Conservation (phyloP, 306 rosid species). For the Vachellia pachyceras region DNA sequence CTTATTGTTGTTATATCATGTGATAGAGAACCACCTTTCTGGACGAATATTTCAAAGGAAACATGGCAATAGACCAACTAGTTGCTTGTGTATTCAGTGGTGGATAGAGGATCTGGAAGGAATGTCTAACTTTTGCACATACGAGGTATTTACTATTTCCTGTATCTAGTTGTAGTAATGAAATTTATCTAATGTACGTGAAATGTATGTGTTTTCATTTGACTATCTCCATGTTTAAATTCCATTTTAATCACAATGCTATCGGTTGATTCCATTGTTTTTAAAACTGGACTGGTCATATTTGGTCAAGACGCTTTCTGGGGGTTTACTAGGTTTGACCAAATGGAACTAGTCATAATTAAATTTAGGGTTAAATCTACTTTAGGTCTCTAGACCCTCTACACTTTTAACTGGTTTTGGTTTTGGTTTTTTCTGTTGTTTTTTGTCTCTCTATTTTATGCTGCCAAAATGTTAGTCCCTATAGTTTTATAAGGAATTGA, state of each 20-base stretch:
- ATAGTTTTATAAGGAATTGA: too few species aligned
- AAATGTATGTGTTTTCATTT: not conserved
- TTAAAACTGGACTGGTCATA: not conserved
- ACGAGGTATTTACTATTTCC: slow-evolving; percentile 49
- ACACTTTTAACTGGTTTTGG: too few species aligned
- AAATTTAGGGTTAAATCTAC: too few species aligned
- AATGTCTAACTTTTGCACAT: slow-evolving; percentile 65
- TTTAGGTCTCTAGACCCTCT: too few species aligned
- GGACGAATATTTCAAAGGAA: slow-evolving; percentile 35
- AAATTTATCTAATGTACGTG: not conserved
- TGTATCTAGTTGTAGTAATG: not conserved
- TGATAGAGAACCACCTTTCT: slow-evolving; percentile 40
- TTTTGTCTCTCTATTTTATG: too few species aligned
- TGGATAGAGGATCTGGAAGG: slow-evolving; percentile 56
- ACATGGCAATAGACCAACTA: slow-evolving; percentile 54
- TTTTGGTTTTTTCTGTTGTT: too few species aligned
- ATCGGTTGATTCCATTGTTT: not conserved
- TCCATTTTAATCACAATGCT: not conserved
- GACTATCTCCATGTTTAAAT: not conserved
- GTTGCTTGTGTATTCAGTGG: slow-evolving; percentile 50
- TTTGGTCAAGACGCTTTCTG: not conserved
- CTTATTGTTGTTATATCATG: slow-evolving; percentile 16
- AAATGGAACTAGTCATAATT: not conserved
- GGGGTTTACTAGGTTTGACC: not conserved
- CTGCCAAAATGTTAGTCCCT: too few species aligned